These are phyloP conservation scores for Ephemerocybe angulata DNA, from an alignment of 768 basidiomycete species.

Conservation along the genomic window DNA sequence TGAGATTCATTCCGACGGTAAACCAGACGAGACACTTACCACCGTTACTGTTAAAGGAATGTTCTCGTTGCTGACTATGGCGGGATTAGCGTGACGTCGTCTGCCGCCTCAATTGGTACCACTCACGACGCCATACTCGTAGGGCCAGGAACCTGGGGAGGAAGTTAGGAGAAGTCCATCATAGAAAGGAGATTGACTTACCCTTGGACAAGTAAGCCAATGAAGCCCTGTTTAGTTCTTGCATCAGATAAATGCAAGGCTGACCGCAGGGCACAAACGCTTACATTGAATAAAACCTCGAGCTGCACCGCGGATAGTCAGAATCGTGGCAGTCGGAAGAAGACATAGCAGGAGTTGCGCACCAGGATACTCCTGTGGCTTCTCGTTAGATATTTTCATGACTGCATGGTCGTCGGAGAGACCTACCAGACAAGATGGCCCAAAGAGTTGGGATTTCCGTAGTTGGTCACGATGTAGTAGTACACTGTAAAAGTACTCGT, in stretches of 20 bases:
- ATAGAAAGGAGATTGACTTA: slow-evolving; percentile 16
- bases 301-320: slow-evolving; percentile 29
- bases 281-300: slow-evolving; percentile 56
- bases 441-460: slow-evolving; percentile 38
- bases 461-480: slow-evolving; percentile 50
- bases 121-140: slow-evolving; percentile 43
- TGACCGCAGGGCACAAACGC: slow-evolving; percentile 9
- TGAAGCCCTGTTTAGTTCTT: slow-evolving; percentile 37
- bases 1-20: neutral
- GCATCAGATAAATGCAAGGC: neutral
- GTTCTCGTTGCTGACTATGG: slow-evolving; percentile 52
- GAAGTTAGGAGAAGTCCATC: slow-evolving; percentile 1
- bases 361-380: slow-evolving; percentile 48
- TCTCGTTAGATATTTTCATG: neutral
- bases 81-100: too few relatives aligned
- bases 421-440: slow-evolving; percentile 46
- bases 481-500: slow-evolving; percentile 36
- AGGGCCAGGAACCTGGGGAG: slow-evolving; percentile 37
- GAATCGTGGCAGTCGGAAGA: neutral
- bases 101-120: too few relatives aligned
- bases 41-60: slow-evolving; percentile 37
- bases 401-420: neutral
- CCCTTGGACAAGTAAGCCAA: slow-evolving; percentile 55
- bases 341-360: slow-evolving; percentile 12
- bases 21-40: slow-evolving; percentile 27